Conservation (phyloP, 2,329 filamentous ascomycete genomes). For the Tolypocladium amazonense region DNA sequence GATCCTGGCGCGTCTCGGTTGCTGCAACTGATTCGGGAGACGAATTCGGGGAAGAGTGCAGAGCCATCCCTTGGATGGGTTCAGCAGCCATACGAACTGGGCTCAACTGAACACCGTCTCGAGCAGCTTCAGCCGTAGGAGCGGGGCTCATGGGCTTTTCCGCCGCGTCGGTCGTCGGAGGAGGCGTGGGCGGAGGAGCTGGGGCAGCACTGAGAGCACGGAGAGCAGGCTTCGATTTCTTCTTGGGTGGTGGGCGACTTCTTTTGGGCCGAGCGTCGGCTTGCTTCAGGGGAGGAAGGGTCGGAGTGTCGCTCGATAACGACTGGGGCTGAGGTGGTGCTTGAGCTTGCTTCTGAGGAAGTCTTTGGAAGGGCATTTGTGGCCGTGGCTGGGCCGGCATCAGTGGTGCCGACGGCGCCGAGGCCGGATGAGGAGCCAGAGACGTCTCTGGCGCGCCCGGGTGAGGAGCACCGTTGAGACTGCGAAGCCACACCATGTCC, state of each 20-base stretch:
- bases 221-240: constrained; percentile 7
- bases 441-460: constrained; percentile 1
- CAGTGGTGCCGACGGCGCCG: background rate
- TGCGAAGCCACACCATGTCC: constrained; percentile 24
- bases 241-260: constrained; percentile 7
- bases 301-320: constrained; percentile 1
- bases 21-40: background rate
- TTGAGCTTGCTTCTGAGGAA: background rate
- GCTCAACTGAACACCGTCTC: background rate
- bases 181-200: constrained; percentile 22
- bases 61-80: background rate
- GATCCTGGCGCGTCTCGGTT: constrained; percentile 1
- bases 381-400: background rate
- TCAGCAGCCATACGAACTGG: background rate
- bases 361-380: background rate
- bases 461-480: constrained; percentile 16
- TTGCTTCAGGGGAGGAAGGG: constrained; percentile 14
- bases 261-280: constrained; percentile 6
- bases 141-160: constrained; percentile 21
- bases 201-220: constrained; percentile 1
- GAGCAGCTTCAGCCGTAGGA: background rate
- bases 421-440: background rate
- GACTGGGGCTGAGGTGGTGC: constrained; percentile 2
- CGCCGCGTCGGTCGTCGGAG: constrained; percentile 25
- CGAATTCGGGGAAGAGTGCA: background rate